Percentiles rank a stretch among this genome's conserved stretches.
These are phyloP conservation scores for Gremmenia infestans DNA, from an alignment of 2,329 filamentous ascomycete species.

Conservation along the genomic window DNA sequence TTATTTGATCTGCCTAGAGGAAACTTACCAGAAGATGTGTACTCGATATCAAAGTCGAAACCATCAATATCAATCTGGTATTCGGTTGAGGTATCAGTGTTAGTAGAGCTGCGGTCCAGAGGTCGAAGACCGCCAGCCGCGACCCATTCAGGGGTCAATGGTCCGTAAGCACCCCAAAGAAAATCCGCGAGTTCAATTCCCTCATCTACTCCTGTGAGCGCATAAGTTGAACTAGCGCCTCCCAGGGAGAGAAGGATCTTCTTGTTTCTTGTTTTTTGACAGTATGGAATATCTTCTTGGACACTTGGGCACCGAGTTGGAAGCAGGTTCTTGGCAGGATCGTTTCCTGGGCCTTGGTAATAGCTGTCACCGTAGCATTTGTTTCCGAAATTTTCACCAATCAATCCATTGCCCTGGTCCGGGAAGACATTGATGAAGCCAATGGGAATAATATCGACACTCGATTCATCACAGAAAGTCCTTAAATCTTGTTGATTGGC, in stretches of 20 bases:
- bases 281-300: constrained; percentile 35
- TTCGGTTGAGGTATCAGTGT: constrained; percentile 8
- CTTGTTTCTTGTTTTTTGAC: constrained; percentile 37
- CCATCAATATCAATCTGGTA: constrained; percentile 29
- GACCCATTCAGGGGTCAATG: constrained; percentile 31
- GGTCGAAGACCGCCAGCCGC: constrained; percentile 27
- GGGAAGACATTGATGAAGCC: constrained; percentile 40
- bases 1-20: background rate
- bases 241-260: constrained; percentile 40
- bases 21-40: constrained; percentile 14
- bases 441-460: constrained; percentile 40
- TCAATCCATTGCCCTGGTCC: constrained; percentile 38
- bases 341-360: constrained; percentile 24
- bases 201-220: constrained; percentile 34
- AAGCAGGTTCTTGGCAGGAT: constrained; percentile 32
- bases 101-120: constrained; percentile 20
- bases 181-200: constrained; percentile 35
- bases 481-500: constrained; percentile 34
- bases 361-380: constrained; percentile 33
- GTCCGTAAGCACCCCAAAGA: constrained; percentile 39
- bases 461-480: constrained; percentile 36
- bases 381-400: constrained; percentile 39
- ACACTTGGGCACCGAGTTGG: constrained; percentile 33
- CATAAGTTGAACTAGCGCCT: constrained; percentile 30
- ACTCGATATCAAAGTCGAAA: constrained; percentile 33